phyloP scores from a whole-genome alignment of 176 grass and related monocot species.

The Musa schizocarpa region DNA sequence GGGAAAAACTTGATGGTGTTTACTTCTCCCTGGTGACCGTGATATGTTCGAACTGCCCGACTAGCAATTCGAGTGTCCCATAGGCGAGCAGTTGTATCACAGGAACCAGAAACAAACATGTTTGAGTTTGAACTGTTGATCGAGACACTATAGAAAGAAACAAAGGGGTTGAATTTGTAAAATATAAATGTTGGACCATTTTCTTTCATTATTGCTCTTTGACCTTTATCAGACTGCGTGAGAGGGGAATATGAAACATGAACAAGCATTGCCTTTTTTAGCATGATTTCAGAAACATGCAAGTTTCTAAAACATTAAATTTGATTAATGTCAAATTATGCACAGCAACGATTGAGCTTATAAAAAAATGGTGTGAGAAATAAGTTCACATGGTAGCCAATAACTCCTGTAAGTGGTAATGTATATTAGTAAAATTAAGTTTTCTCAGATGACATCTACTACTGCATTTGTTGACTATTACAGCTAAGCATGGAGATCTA shows the following conservation, averaged over 20 bases:
- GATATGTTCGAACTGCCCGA: constrained; percentile 79
- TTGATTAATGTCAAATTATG: too few species aligned
- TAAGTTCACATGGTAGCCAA: too few species aligned
- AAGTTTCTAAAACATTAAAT: neutral
- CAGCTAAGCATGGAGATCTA: too few species aligned
- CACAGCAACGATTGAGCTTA: too few species aligned
- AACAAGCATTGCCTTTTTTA: neutral
- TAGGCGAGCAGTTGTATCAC: constrained; percentile 77
- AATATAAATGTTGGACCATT: constrained; percentile 15
- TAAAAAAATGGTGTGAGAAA: too few species aligned
- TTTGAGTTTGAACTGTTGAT: constrained; percentile 78
- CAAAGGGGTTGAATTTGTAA: neutral
- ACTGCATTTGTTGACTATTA: too few species aligned
- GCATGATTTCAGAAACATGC: neutral
- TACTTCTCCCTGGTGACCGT: constrained; percentile 77
- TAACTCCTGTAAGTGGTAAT: too few species aligned
- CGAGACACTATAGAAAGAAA: constrained; percentile 50
- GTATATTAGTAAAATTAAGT: too few species aligned
- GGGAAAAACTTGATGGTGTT: constrained; percentile 95
- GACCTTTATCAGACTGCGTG: neutral
- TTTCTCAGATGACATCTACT: too few species aligned
- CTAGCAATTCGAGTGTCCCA: constrained; percentile 95
- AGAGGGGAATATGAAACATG: too few species aligned
- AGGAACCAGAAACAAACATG: constrained; percentile 96
- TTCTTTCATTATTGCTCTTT: constrained; percentile 7